A percentile compares a stretch with the other conserved stretches of the same genome.
phyloP scores from a whole-genome alignment of 73 alveolate genomes.

The Breviolum minutum region DNA sequence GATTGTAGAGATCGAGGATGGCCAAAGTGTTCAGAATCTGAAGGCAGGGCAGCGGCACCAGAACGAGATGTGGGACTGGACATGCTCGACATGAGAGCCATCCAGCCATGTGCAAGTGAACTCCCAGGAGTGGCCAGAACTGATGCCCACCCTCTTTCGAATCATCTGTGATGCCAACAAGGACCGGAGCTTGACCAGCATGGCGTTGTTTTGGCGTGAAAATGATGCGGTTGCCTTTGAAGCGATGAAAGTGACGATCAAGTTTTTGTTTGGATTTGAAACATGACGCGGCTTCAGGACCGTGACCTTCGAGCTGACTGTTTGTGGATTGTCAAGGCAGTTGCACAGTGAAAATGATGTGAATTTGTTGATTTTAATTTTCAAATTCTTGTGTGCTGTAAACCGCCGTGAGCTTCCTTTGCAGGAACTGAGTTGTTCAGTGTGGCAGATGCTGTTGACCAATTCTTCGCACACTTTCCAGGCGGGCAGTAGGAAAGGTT shows the following conservation, averaged over 20 bases:
- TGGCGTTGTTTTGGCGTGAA: background rate
- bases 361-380: background rate
- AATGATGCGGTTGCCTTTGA: background rate
- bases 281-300: slow-evolving; percentile 11
- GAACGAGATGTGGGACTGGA: background rate
- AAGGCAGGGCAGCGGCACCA: background rate
- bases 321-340: slow-evolving; percentile 85
- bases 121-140: slow-evolving; percentile 77
- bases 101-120: background rate
- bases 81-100: background rate
- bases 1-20: slow-evolving; percentile 62
- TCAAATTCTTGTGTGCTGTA: background rate
- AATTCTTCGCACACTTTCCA: slow-evolving; percentile 70
- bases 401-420: background rate
- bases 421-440: slow-evolving; percentile 64
- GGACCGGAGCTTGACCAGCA: slow-evolving; percentile 7
- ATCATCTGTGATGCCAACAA: slow-evolving; percentile 79
- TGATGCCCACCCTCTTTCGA: slow-evolving; percentile 89
- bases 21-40: slow-evolving; percentile 43
- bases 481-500: slow-evolving; percentile 2
- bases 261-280: background rate
- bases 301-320: slow-evolving; percentile 83
- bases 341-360: background rate
- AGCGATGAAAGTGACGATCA: background rate
- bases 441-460: slow-evolving; percentile 89